These are phyloP conservation scores for Chrysochromulina parva DNA, from an alignment of 78 protist species.

Conservation along the genomic window DNA sequence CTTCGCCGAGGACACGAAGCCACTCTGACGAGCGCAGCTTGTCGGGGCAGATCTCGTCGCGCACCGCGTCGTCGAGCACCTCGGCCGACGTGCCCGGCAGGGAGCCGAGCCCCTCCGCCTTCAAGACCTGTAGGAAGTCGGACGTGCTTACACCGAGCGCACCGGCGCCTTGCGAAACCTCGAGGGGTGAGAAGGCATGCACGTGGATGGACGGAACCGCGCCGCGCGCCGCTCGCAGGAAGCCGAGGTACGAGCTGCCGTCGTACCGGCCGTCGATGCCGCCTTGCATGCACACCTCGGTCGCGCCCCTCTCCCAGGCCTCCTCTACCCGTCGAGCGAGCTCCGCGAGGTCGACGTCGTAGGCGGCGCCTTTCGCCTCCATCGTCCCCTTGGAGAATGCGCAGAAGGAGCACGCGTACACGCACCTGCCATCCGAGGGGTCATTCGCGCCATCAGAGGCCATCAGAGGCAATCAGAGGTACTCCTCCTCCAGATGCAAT, in stretches of 20 bases:
- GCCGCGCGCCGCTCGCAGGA: not conserved
- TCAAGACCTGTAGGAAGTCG: not conserved
- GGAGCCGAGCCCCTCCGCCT: constrained; percentile 6
- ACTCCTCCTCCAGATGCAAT: too few relatives aligned
- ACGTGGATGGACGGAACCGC: not conserved
- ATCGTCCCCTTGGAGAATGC: constrained; percentile 5
- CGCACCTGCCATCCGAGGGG: not conserved
- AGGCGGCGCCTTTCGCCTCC: not conserved
- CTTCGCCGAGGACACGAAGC: not conserved
- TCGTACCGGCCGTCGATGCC: not conserved
- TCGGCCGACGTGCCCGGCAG: constrained; percentile 35
- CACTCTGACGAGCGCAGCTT: constrained; percentile 5
- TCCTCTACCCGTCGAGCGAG: not conserved
- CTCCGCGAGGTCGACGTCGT: not conserved
- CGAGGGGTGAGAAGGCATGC: constrained; percentile 35
- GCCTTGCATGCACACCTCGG: constrained; percentile 36
- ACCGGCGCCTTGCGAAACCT: constrained; percentile 4
- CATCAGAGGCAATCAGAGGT: too few relatives aligned
- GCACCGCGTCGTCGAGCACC: not conserved
- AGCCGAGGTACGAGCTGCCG: not conserved
- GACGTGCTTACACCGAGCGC: not conserved
- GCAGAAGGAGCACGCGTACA: constrained; percentile 15
- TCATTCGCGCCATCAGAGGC: not conserved
- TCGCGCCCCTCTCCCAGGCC: constrained; percentile 33
- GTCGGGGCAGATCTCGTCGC: constrained; percentile 27